Evolutionary conservation across 202 grass and related monocot species (phyloP).

Genomic region (Bolboschoenoplectus hybrid): DNA sequence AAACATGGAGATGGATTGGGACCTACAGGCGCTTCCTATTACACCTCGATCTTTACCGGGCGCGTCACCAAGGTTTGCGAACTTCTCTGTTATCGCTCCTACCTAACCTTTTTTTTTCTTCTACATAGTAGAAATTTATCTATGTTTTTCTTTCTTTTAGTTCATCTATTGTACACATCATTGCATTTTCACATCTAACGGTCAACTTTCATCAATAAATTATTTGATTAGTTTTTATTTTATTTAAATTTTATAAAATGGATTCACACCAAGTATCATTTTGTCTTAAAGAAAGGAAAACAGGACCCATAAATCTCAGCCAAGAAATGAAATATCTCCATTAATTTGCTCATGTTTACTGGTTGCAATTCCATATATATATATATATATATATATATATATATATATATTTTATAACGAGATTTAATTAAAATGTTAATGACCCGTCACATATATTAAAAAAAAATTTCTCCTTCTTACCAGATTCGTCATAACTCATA

Average conservation of each 20-base stretch:
- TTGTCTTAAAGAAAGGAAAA: background rate
- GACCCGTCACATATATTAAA: background rate
- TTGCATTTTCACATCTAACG: too few relatives aligned
- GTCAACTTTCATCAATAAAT: too few relatives aligned
- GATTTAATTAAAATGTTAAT: background rate
- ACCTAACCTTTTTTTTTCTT: slow-evolving; percentile 4
- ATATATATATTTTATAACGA: background rate
- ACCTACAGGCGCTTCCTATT: slow-evolving; percentile 83
- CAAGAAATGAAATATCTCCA: background rate
- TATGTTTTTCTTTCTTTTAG: background rate
- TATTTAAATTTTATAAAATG: background rate
- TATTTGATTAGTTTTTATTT: background rate
- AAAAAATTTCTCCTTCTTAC: background rate
- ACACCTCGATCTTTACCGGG: slow-evolving; percentile 54
- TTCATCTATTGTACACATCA: background rate
- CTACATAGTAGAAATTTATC: background rate
- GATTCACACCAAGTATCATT: background rate
- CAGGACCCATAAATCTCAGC: background rate
- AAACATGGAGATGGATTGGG: slow-evolving; percentile 80
- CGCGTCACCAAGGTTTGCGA: slow-evolving; percentile 57
- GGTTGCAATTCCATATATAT: background rate
- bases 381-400: background rate
- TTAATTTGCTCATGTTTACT: background rate
- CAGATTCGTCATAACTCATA: background rate
- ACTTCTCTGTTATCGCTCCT: background rate